Evolutionary conservation across 352 stramenopile genomes (phyloP), one percentile per base, ranked within the genome.

Genomic region (Proteromonas lacertae): DNA sequence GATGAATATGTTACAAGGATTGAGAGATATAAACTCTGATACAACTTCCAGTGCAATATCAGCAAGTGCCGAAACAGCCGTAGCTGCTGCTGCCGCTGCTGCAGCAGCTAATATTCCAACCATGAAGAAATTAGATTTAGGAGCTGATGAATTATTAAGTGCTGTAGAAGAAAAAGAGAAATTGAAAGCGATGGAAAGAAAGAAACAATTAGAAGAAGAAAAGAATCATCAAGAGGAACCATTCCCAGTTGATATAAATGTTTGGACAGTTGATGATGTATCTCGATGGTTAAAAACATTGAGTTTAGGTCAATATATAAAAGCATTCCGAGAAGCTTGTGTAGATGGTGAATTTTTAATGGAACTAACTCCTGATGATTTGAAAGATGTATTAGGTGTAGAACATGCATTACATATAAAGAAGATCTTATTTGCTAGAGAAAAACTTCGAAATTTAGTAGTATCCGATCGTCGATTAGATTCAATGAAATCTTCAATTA

Each of bases 1-100:
- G 22, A 53, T 90, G 30, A 89, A 79, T 40, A 90, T 90, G 74
- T 62, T 86, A 46, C 75, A 81, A 56, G 71, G 66, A 35, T 41
- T 90, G 36, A 61, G 72, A 12, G 69, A 89, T 35, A 87, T 87
- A 46, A 86, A 87, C 44, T 59, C 69, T 14, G 72, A 88, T 45
- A 88, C 69, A 29, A 88, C 71, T 0, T 59, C 62, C 0, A 55
- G 65, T 0, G 73, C 73, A 1, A 64, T 87, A 34, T 61, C 64
- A 0, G 65, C 56, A 14, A 81, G 69, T 7, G 70, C 69, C 0
- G 69, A 86, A 53, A 78, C 66, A 0, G 68, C 70, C 0, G 66
- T 68, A 3, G 65, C 66, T 0, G 71, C 69, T 2, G 69, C 73
- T 0, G 66, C 66, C 0, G 70, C 67, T 0, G 67, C 70, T 0